Conservation (phyloP, 805 yeast species). For the Yamadazyma ubonensis region DNA sequence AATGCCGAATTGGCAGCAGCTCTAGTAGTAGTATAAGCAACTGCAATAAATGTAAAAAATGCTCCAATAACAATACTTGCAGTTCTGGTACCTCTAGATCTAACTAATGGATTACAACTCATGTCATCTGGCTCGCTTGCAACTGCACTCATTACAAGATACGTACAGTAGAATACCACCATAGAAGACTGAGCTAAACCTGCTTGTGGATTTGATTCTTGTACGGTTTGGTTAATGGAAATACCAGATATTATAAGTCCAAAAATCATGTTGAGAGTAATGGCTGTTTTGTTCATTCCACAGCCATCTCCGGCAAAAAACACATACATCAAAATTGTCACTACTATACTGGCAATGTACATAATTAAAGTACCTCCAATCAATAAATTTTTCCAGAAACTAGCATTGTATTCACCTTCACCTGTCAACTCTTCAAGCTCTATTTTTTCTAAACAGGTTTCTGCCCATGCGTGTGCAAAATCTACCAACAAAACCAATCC, state of each 20-base stretch:
- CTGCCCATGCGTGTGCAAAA: constrained; percentile 99
- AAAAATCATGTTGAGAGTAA: constrained; percentile 69
- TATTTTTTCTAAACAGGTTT: constrained; percentile 85
- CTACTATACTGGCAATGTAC: constrained; percentile 71
- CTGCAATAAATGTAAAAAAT: constrained; percentile 87
- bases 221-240: constrained; percentile 79
- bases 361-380: constrained; percentile 84
- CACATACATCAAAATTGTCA: constrained; percentile 78
- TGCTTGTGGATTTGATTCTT: constrained; percentile 90
- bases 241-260: constrained; percentile 62
- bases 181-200: constrained; percentile 96
- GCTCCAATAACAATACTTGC: constrained; percentile 88
- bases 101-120: constrained; percentile 84
- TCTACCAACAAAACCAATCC: constrained; percentile 90
- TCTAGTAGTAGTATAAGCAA: constrained; percentile 95
- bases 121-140: constrained; percentile 96
- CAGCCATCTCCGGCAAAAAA: constrained; percentile 83
- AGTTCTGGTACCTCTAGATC: constrained; percentile 88
- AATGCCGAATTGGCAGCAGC: constrained; percentile 73
- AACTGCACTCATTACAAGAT: constrained; percentile 86
- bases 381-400: constrained; percentile 75
- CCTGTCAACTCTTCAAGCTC: constrained; percentile 67
- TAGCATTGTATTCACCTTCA: constrained; percentile 46
- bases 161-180: constrained; percentile 92
- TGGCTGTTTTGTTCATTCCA: constrained; percentile 85